Percentiles rank a stretch among this genome's conserved stretches.
Evolutionary conservation across 108 stramenopile genomes (phyloP).

Genomic region (Skeletonema marinoi): DNA sequence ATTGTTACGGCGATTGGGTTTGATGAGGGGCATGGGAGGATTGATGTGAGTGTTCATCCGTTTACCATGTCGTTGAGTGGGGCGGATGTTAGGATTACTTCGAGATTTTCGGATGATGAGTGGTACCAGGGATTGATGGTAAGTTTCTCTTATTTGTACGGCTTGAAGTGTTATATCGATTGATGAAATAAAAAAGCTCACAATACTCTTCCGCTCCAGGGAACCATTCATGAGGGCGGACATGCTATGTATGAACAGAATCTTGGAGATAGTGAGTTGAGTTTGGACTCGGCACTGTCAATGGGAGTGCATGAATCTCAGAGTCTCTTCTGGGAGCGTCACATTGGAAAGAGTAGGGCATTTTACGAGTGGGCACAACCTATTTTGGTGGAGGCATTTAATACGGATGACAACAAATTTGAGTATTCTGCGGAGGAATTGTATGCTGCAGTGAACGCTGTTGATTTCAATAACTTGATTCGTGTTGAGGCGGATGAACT

Average conservation of each 20-base stretch:
- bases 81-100: conserved; percentile 90
- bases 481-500: conserved; percentile 94
- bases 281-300: conserved; percentile 62
- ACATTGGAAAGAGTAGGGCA: conserved; percentile 67
- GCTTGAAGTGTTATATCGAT: too few relatives aligned
- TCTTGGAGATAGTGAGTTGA: conserved; percentile 46
- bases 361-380: conserved; percentile 81
- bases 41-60: conserved; percentile 92
- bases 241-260: conserved; percentile 95
- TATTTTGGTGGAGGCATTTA: conserved; percentile 61
- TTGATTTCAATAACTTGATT: conserved; percentile 64
- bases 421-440: conserved; percentile 61
- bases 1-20: conserved; percentile 80
- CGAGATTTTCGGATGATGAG: conserved; percentile 72
- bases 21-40: conserved; percentile 66
- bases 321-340: conserved; percentile 91
- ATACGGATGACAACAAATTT: conserved; percentile 36
- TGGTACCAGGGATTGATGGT: conserved; percentile 85
- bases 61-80: conserved; percentile 79
- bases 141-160: too few relatives aligned
- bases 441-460: conserved; percentile 81
- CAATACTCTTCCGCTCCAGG: conserved; percentile 7
- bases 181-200: too few relatives aligned
- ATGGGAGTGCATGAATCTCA: conserved; percentile 95
- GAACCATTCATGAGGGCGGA: conserved; percentile 90